Evolutionary conservation across 163 green algal genomes (phyloP), one percentile per base, ranked within the genome.

Genomic region (Coccomyxa subellipsoidea): DNA sequence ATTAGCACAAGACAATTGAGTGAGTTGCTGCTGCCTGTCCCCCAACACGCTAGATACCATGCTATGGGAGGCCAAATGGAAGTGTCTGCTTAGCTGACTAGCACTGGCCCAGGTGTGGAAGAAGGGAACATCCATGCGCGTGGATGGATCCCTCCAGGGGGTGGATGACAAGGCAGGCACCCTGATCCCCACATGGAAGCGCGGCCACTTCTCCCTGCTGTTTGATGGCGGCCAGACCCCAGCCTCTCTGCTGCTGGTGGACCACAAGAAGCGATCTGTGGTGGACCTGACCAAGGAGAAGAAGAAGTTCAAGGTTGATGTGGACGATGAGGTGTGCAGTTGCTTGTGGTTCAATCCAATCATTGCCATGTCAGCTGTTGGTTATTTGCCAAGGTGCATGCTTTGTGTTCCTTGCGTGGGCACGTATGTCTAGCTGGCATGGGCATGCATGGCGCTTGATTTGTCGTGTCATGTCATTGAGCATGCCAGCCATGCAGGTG

Each of bases 91-190:
- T n/a, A n/a, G n/a, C n/a, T n/a, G n/a, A n/a, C n/a, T n/a, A n/a
- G n/a, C n/a, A n/a, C n/a, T n/a, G 47, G 15, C 66, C 34, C 80
- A 95, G 86, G 77, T 91, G 76, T 83, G 81, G 75, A 85, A 95
- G 82, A 66, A 84, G 79, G 92, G 92, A 34, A 83, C 77, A 0
- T 79, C 53, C 35, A 87, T 97, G 69, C 90, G 94, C 0, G 90
- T 97, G 54, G 94, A 97, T 80, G 94, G 94, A 59, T 91, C 80
- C 0, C 87, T 96, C 15, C 95, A 94, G 91, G 94, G 94, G 9
- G 39, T 95, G 27, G 89, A 95, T 77, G 84, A 90, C 2, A 87
- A 87, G 15, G 72, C 27, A 6, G 69, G 32, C 54, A 38, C n/a
- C n/a, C 75, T 96, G 35, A 78, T 97, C 31, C 94, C 94, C 15